phyloP scores from a whole-genome alignment of 2,329 filamentous ascomycete species.

The Cercospora sp. region DNA sequence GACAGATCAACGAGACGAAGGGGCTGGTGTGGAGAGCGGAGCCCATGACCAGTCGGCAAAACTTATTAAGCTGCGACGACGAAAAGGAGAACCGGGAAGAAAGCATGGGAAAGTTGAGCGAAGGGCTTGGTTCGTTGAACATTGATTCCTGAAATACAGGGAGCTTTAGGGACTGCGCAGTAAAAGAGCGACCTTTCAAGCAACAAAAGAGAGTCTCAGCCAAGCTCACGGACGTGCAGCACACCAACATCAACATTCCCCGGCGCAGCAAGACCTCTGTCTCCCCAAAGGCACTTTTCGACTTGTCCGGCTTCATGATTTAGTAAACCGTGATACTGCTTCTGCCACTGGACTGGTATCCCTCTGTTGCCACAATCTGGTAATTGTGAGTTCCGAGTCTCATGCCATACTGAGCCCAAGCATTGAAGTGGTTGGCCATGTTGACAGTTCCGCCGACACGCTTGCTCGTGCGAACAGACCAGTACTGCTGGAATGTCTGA shows the following conservation, averaged over 20 bases:
- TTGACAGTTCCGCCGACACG: slow-evolving; percentile 36
- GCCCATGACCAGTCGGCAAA: slow-evolving; percentile 25
- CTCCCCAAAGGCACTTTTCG: too few relatives aligned
- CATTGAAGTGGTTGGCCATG: slow-evolving; percentile 34
- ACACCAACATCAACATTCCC: background rate
- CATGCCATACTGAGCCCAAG: slow-evolving; percentile 31
- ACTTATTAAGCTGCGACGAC: slow-evolving; percentile 8
- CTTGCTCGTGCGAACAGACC: slow-evolving; percentile 43
- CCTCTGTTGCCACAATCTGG: slow-evolving; percentile 48
- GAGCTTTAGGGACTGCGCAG: background rate
- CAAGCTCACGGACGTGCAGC: background rate
- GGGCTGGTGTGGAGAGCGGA: slow-evolving; percentile 17
- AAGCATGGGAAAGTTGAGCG: background rate
- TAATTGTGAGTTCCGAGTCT: slow-evolving; percentile 41
- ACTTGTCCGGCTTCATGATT: background rate
- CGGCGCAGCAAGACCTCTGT: too few relatives aligned
- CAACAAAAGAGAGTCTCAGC: background rate
- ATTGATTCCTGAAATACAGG: background rate
- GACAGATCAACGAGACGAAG: background rate
- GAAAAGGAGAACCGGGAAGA: background rate
- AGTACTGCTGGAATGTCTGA: slow-evolving; percentile 48
- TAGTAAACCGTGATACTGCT: slow-evolving; percentile 41
- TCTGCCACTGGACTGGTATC: slow-evolving; percentile 46
- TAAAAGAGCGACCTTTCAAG: background rate
- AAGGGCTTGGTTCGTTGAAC: background rate